Evolutionary conservation across 768 basidiomycete genomes (phyloP).

Genomic region (Clitopilus passeckerianus): DNA sequence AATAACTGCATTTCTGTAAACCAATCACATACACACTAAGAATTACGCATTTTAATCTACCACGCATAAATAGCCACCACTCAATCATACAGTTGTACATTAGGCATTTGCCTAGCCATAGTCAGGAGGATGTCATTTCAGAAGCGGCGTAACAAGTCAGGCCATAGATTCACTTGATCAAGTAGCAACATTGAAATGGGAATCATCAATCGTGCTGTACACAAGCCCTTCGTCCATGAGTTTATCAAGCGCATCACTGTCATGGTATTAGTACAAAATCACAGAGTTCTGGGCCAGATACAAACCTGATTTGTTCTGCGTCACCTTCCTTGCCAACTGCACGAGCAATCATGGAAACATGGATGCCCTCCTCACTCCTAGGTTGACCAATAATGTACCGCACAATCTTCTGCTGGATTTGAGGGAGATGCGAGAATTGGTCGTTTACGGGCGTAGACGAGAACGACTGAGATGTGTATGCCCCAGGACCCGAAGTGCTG

Average conservation of each 20-base stretch:
- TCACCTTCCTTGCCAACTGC: slow-evolving; percentile 45
- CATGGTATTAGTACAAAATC: slow-evolving; percentile 1
- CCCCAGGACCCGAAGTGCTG: slow-evolving; percentile 27
- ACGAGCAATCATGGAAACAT: slow-evolving; percentile 69
- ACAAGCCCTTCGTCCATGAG: slow-evolving; percentile 79
- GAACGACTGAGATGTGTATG: slow-evolving; percentile 24
- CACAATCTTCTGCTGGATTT: slow-evolving; percentile 60
- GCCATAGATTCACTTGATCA: slow-evolving; percentile 11
- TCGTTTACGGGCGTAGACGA: slow-evolving; percentile 24
- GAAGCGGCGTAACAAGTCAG: neutral
- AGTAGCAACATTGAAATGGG: slow-evolving; percentile 61
- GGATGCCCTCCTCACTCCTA: slow-evolving; percentile 57
- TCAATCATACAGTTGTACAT: neutral
- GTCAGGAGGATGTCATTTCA: too few relatives aligned
- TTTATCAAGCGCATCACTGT: slow-evolving; percentile 66
- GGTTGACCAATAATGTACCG: slow-evolving; percentile 52
- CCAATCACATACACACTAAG: neutral
- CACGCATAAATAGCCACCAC: neutral
- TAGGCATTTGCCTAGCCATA: neutral
- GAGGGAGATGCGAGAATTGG: slow-evolving; percentile 52
- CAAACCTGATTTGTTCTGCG: slow-evolving; percentile 60
- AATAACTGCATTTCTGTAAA: neutral
- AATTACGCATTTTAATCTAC: neutral
- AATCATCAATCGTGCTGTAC: slow-evolving; percentile 79
- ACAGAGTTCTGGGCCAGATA: slow-evolving; percentile 4